phyloP scores from a whole-genome alignment of 176 grass and related monocot genomes.

The Aegilops tauschii region DNA sequence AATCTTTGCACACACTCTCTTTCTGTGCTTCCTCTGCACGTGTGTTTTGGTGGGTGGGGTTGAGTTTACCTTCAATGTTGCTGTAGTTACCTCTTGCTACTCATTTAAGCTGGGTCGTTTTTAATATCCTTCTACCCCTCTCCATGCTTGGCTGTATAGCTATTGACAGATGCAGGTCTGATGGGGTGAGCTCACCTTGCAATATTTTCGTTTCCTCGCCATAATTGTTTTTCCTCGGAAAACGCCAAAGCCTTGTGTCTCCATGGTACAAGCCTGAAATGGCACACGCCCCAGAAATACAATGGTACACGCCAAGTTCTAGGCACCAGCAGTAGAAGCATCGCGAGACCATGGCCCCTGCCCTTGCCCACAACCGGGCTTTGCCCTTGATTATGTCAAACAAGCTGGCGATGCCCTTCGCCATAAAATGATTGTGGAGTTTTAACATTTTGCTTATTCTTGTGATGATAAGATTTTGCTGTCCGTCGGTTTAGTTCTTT shows the following conservation, averaged over 20 bases:
- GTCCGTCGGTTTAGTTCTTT: not conserved
- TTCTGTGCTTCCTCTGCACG: not conserved
- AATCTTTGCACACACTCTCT: not conserved
- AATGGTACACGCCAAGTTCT: not conserved
- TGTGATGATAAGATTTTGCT: not conserved
- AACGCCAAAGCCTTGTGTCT: not conserved
- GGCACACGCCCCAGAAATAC: not conserved
- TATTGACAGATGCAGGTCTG: conserved; percentile 10
- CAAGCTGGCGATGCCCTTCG: not conserved
- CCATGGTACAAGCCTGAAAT: not conserved
- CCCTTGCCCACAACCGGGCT: no score
- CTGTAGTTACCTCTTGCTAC: not conserved
- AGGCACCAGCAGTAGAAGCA: not conserved
- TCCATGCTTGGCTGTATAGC: not conserved
- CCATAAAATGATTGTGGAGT: not conserved
- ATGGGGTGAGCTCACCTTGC: not conserved
- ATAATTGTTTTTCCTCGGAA: not conserved
- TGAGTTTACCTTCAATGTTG: conserved; percentile 8
- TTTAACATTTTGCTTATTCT: conserved; percentile 17
- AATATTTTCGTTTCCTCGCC: not conserved
- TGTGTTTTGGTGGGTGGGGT: conserved; percentile 22
- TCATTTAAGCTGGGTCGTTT: not conserved
- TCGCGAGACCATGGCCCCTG: not conserved
- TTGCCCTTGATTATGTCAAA: not conserved
- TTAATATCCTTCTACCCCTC: not conserved